Percentiles rank a stretch among this genome's conserved stretches.
phyloP scores from a whole-genome alignment of 495 filamentous ascomycete genomes.

The Tuber umbilicatum region DNA sequence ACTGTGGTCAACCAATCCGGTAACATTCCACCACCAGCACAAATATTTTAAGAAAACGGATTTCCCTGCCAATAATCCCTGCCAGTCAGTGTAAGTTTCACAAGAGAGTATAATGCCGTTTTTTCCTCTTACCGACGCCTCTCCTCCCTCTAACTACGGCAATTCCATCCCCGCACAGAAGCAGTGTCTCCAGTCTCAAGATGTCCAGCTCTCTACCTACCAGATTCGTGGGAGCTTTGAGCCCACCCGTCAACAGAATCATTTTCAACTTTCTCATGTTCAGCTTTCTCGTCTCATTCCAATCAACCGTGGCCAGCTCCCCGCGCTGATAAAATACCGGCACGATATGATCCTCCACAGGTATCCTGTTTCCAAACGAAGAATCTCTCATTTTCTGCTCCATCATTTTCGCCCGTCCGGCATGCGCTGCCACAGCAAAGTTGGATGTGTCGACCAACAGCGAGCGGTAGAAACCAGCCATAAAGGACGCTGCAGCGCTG shows the following conservation, averaged over 20 bases:
- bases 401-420: slow-evolving; percentile 22
- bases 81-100: neutral
- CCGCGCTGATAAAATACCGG: slow-evolving; percentile 24
- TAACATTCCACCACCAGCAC: neutral
- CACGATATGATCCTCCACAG: slow-evolving; percentile 21
- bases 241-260: neutral
- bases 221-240: neutral
- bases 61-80: neutral
- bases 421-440: slow-evolving; percentile 19
- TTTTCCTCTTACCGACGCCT: neutral
- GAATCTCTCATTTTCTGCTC: slow-evolving; percentile 11
- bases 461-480: slow-evolving; percentile 19
- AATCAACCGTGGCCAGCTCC: neutral
- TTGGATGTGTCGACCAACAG: slow-evolving; percentile 15
- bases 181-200: neutral
- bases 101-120: neutral
- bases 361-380: slow-evolving; percentile 16
- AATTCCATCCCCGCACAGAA: neutral
- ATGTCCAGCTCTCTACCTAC: neutral
- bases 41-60: neutral
- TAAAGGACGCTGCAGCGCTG: slow-evolving; percentile 18
- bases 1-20: neutral
- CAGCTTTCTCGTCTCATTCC: neutral
- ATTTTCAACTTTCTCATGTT: neutral
- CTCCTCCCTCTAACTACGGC: neutral